A percentile compares a stretch with the other conserved stretches of the same genome.
phyloP scores from a whole-genome alignment of 2,329 filamentous ascomycete genomes.

The Sarocladiaceae sp. region DNA sequence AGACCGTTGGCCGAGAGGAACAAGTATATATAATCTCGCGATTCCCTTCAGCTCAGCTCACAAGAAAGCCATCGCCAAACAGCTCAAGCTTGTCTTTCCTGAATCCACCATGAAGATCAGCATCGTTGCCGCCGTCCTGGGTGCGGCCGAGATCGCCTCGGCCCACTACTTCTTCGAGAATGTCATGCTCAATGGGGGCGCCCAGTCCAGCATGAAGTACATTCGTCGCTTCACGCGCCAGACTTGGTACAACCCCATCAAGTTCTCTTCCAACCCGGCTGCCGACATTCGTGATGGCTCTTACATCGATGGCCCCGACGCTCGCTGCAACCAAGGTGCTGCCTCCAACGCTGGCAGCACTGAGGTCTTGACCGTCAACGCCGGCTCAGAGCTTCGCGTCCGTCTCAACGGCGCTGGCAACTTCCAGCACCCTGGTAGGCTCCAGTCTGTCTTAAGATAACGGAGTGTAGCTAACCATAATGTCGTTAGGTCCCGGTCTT shows the following conservation, averaged over 20 bases:
- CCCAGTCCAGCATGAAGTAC: constrained; percentile 14
- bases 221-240: constrained; percentile 19
- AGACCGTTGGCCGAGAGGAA: too few relatives aligned
- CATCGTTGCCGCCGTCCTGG: too few relatives aligned
- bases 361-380: constrained; percentile 19
- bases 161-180: constrained; percentile 24
- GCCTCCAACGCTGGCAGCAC: constrained; percentile 16
- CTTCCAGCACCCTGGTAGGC: constrained; percentile 15
- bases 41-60: too few relatives aligned
- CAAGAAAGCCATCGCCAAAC: too few relatives aligned
- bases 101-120: too few relatives aligned
- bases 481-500: constrained; percentile 13
- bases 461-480: background rate
- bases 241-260: constrained; percentile 21
- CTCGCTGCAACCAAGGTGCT: constrained; percentile 24
- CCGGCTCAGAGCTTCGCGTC: constrained; percentile 17
- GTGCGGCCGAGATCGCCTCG: too few relatives aligned
- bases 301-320: constrained; percentile 16
- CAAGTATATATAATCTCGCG: too few relatives aligned
- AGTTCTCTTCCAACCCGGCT: constrained; percentile 20
- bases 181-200: constrained; percentile 17
- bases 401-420: constrained; percentile 14
- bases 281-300: constrained; percentile 18
- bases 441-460: background rate
- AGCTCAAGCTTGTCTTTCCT: too few relatives aligned